Evolutionary conservation across 148 eudicot genomes (phyloP), one percentile per base, ranked within the genome.

Genomic region (Cornus kousa): DNA sequence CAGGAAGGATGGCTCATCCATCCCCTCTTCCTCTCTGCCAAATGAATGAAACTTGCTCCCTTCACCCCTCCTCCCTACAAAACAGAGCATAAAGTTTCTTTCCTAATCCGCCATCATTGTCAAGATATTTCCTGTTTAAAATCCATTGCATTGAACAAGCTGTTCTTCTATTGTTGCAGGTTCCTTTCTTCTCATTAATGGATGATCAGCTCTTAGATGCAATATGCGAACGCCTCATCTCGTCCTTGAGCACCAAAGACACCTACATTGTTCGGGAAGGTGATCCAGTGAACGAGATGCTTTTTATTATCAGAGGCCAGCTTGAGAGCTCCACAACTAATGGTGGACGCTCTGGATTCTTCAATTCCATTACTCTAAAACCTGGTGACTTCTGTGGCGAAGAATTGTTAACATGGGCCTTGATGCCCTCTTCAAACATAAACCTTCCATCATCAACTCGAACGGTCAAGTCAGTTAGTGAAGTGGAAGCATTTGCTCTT

Each of bases 331-430:
- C 97, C 32, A 94, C 98, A n/a, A 94, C 98, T 0, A 89, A 89
- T 11, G 98, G 98, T 0, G 97, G 98, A 14, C 87, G 98, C 5
- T 82, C 97, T 0, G 97, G 97, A 11, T 94, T 94, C 86, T 94
- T 75, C 85, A 92, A 94, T 78, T 91, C 93, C 66, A 92, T 94
- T 20, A 88, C 87, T 31, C 92, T 94, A 7, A 83, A 87, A 68
- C 91, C 84, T 11, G 98, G 98, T 3, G 98, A 94, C 65, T 94
- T 94, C 70, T 92, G 98, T 68, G 98, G 98, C 0, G 98, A 94
- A 83, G 98, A 94, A 70, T 81, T 94, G 48, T 75, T 94, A 59
- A 94, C 97, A 5, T 94, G 98, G 98, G 98, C 98, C 48, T 77
- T 94, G 17, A 81, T 90, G 67, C 89, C 90, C 0, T 71, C 91